phyloP scores from a whole-genome alignment of 2,329 filamentous ascomycete species.

The Neopestalotiopsis sp. region DNA sequence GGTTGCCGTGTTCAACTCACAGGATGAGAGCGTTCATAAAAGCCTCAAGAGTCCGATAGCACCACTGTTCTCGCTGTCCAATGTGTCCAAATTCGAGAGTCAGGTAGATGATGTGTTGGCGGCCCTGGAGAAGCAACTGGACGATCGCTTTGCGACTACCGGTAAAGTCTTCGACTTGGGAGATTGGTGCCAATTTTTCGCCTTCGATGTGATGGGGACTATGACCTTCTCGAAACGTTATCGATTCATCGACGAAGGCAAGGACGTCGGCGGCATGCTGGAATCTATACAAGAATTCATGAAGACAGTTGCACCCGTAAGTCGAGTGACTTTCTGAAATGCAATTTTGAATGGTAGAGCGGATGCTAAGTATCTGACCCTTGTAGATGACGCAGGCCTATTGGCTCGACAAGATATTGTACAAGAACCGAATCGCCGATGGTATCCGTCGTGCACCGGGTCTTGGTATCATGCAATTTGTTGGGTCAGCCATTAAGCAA shows the following conservation, averaged over 20 bases:
- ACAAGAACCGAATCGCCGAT: conserved; percentile 27
- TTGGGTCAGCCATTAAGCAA: conserved; percentile 16
- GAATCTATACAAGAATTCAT: conserved; percentile 29
- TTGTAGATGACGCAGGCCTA: conserved; percentile 34
- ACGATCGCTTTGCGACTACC: conserved; percentile 20
- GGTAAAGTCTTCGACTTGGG: conserved; percentile 27
- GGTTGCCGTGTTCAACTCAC: conserved; percentile 36
- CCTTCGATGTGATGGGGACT: conserved; percentile 40
- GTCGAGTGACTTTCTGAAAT: not conserved
- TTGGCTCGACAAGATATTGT: conserved; percentile 30
- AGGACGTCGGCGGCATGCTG: conserved; percentile 34
- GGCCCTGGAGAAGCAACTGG: conserved; percentile 25
- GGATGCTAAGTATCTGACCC: not conserved
- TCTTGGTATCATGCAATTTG: conserved; percentile 18
- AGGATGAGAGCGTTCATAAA: conserved; percentile 37
- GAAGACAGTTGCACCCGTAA: conserved; percentile 29
- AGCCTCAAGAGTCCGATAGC: conserved; percentile 33
- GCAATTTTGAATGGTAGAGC: no score
- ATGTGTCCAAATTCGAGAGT: conserved; percentile 28
- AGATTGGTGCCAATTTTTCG: conserved; percentile 38
- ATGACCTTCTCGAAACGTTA: conserved; percentile 36
- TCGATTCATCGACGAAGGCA: conserved; percentile 35
- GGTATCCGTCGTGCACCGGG: conserved; percentile 19
- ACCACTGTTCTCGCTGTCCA: conserved; percentile 29
- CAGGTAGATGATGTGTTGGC: conserved; percentile 29